Evolutionary conservation across 2,329 filamentous ascomycete species (phyloP), one percentile per base, ranked within the genome.

Genomic region (Berkeleyomyces rouxiae): DNA sequence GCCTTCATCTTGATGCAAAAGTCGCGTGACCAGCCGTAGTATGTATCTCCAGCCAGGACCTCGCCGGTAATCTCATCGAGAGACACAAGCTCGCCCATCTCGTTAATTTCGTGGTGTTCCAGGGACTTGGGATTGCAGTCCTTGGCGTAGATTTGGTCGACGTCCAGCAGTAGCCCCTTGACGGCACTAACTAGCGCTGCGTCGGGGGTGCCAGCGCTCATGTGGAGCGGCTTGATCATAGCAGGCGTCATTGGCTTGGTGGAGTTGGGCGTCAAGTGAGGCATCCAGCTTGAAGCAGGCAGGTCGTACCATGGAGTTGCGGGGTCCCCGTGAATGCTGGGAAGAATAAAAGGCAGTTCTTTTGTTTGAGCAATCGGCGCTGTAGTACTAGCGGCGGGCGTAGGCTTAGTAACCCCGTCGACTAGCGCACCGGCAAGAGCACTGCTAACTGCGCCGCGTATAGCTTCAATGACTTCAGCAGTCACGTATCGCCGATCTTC

Each of bases 21-120:
- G 0, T 77, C 76, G 46, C 82, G 80, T 4, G 89, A 92, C 90
- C 90, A 95, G 65, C 90, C 90, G 70, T 95, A 95, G 71, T 95
- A 95, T 0, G 87, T 88, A 66, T 88, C 84, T 1, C 84, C 85
- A 5, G 79, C 77, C 5, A 84, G 70, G 1, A 85, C 74, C 2
- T 86, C 82, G 0, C 84, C 84, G 0, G 82, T 86, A n/a, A 82
- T 74, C 67, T 85, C 82, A 67, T 90, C 83, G 2, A 82, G 71
- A 16, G 84, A 74, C 61, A 89, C 76, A 13, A 79, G 74, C 70
- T 93, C 86, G 9, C 89, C 90, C 64, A 93, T 77, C 66, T 86
- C 83, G 69, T 89, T 86, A n/a, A 92, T 74, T 66, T 89, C 84
- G n/a, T 78, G 72, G 4, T 77, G 70, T 58, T 63, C 51, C 7